phyloP scores from a whole-genome alignment of 2,329 filamentous ascomycete genomes.

The Sporothrix mexicana region DNA sequence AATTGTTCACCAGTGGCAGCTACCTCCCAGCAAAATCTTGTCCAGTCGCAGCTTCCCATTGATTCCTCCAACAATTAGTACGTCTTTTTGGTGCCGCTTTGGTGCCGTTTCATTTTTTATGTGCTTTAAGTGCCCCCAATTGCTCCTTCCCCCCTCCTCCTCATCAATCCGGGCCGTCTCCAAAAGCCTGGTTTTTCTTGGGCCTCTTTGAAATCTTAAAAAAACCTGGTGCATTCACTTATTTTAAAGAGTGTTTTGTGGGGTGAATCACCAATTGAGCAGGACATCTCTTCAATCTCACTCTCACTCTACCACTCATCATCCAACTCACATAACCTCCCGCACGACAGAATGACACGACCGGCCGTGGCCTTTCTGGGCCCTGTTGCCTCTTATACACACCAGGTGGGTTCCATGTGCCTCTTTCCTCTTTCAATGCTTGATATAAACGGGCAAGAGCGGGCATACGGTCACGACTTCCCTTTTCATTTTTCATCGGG shows the following conservation, averaged over 20 bases:
- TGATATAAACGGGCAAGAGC: background rate
- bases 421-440: background rate
- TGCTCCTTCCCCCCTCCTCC: slow-evolving; percentile 4
- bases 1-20: background rate
- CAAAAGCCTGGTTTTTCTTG: background rate
- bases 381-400: slow-evolving; percentile 41
- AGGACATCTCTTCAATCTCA: background rate
- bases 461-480: background rate
- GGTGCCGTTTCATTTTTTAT: background rate
- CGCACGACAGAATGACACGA: slow-evolving; percentile 13
- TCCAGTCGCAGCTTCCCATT: background rate
- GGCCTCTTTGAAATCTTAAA: background rate
- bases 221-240: background rate
- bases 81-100: slow-evolving; percentile 10
- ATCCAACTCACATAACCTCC: background rate
- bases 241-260: background rate
- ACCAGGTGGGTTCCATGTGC: slow-evolving; percentile 39
- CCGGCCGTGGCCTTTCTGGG: slow-evolving; percentile 42
- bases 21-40: background rate
- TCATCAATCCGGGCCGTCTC: slow-evolving; percentile 8
- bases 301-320: background rate
- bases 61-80: background rate
- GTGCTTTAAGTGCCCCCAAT: background rate
- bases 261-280: background rate
- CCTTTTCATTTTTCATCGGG: background rate